phyloP scores from a whole-genome alignment of 345 rosid genomes.

The Eucalyptus regnans region DNA sequence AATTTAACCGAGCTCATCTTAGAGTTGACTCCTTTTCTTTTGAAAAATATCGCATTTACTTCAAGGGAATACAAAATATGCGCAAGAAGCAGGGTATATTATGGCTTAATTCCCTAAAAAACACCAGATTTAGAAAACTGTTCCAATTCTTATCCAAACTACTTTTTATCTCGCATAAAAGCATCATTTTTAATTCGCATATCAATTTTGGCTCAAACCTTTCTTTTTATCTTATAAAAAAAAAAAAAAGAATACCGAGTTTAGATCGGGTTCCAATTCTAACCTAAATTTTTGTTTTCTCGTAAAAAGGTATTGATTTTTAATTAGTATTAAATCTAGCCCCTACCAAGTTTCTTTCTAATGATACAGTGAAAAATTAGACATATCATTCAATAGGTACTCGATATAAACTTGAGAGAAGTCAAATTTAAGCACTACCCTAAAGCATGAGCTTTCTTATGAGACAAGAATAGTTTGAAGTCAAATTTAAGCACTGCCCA shows the following conservation, averaged over 20 bases:
- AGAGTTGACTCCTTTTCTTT: not conserved
- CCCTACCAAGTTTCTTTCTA: not conserved
- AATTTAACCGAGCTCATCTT: not conserved
- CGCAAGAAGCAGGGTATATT: not conserved
- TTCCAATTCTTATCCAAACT: not conserved
- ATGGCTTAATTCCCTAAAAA: not conserved
- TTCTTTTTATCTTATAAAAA: not conserved
- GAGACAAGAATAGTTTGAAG: not conserved
- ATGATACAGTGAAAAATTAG: not conserved
- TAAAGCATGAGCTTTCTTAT: not conserved
- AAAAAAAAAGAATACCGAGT: not conserved
- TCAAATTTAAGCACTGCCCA: not conserved
- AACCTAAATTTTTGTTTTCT: not conserved
- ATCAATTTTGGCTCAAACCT: not conserved
- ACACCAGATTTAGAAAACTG: not conserved
- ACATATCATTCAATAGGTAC: not conserved
- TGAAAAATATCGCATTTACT: not conserved
- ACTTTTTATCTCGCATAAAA: not conserved
- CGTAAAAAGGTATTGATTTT: not conserved
- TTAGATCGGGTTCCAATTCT: not conserved
- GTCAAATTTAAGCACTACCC: not conserved
- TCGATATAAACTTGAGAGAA: not conserved
- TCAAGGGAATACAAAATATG: not conserved
- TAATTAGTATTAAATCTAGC: not conserved
- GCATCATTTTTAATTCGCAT: not conserved